Evolutionary conservation across 2,329 filamentous ascomycete genomes (phyloP).

Genomic region (Sphaerulina populicola): DNA sequence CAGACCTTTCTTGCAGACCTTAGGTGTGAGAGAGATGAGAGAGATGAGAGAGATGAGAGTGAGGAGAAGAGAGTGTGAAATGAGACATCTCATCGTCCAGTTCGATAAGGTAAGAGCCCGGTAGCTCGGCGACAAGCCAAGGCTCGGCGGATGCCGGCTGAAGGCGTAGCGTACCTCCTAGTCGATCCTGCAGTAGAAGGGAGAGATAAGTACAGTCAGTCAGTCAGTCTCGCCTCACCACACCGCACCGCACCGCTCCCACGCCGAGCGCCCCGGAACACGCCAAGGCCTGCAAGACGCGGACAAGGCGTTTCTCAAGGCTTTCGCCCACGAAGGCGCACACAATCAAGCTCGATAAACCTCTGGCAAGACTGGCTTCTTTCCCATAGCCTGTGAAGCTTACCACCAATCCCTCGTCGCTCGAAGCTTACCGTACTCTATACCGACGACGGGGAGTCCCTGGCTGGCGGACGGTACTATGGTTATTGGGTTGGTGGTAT

Average conservation of each 20-base stretch:
- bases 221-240: background rate
- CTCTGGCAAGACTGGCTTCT: slow-evolving; percentile 2
- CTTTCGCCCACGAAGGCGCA: slow-evolving; percentile 1
- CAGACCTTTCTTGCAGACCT: too few species aligned
- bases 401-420: background rate
- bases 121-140: too few species aligned
- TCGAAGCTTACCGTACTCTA: background rate
- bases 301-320: slow-evolving; percentile 8
- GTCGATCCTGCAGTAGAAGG: too few species aligned
- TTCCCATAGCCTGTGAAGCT: slow-evolving; percentile 9
- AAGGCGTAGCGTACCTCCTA: too few species aligned
- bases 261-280: background rate
- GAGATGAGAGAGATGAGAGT: too few species aligned
- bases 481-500: too few species aligned
- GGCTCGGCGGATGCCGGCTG: too few species aligned
- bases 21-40: too few species aligned
- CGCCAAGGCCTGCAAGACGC: slow-evolving; percentile 8
- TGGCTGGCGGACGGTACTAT: background rate
- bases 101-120: slow-evolving; percentile 7
- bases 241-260: background rate
- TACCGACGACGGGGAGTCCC: background rate
- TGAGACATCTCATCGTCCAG: slow-evolving; percentile 4
- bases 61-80: background rate
- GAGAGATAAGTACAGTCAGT: too few species aligned
- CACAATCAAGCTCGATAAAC: slow-evolving; percentile 1